Evolutionary conservation across 192 early-diverging fungal genomes (phyloP).

Genomic region (Coemansia sp.): DNA sequence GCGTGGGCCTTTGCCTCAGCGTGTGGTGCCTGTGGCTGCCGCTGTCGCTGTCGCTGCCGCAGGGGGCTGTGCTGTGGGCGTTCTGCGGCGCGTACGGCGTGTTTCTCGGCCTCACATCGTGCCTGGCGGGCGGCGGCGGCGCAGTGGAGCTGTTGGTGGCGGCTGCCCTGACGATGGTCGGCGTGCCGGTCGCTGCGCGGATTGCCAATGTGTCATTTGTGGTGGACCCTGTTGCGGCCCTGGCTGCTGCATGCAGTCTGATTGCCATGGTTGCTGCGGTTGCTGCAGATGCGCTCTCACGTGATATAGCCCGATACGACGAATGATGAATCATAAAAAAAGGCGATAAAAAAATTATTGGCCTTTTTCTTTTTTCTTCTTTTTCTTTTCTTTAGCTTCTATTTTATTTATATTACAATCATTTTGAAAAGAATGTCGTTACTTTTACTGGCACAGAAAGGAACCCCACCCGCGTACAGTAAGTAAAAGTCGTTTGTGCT

Average conservation of each 20-base stretch:
- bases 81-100: conserved; percentile 21
- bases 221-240: neutral
- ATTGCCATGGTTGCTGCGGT: neutral
- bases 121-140: neutral
- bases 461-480: conserved; percentile 55
- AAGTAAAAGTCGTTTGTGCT: conserved; percentile 9
- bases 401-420: neutral
- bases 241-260: conserved; percentile 14
- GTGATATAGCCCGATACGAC: neutral
- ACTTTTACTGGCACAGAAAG: conserved; percentile 63
- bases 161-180: neutral
- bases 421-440: conserved; percentile 41
- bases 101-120: conserved; percentile 4
- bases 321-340: neutral
- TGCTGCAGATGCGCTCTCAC: neutral
- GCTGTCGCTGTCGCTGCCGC: neutral
- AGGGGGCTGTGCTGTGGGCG: conserved; percentile 2
- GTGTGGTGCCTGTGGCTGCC: conserved; percentile 39
- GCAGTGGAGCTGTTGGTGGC: neutral
- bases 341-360: neutral
- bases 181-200: conserved; percentile 1
- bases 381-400: neutral
- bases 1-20: neutral
- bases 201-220: neutral
- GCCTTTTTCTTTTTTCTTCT: neutral